Conservation (phyloP, 1,284 basidiomycete genomes). For the Phlebopus sp. region DNA sequence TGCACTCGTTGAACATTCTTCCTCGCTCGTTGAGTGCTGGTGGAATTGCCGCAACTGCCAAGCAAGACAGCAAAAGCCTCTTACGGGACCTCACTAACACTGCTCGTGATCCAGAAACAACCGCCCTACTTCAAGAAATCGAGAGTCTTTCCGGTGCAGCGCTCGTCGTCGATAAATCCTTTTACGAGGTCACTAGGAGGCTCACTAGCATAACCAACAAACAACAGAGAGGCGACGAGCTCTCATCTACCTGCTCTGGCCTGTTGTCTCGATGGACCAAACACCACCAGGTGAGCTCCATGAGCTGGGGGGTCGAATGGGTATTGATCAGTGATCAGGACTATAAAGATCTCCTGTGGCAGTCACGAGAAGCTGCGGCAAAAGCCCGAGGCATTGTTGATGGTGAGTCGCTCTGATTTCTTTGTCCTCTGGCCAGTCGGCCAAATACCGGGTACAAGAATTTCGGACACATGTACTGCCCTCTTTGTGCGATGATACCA, state of each 20-base stretch:
- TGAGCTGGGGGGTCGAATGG: background rate
- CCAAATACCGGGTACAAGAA: constrained; percentile 6
- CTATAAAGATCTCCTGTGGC: constrained; percentile 20
- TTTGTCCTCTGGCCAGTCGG: too few relatives aligned
- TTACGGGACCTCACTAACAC: constrained; percentile 3
- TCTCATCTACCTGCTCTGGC: constrained; percentile 12
- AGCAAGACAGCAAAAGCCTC: background rate
- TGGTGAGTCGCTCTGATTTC: constrained; percentile 1
- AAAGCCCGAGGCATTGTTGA: constrained; percentile 20
- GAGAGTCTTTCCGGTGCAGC: constrained; percentile 14
- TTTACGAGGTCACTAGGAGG: constrained; percentile 11
- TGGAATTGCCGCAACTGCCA: background rate
- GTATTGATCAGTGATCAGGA: constrained; percentile 7
- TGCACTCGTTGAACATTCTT: too few relatives aligned
- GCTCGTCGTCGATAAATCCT: constrained; percentile 18
- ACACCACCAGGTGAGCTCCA: constrained; percentile 11
- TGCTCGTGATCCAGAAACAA: constrained; percentile 8
- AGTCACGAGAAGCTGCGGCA: constrained; percentile 20
- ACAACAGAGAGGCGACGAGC: constrained; percentile 10
- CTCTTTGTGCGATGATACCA: constrained; percentile 10
- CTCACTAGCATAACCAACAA: constrained; percentile 3
- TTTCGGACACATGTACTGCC: constrained; percentile 19
- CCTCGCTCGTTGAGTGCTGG: too few relatives aligned
- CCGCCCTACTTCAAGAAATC: constrained; percentile 16
- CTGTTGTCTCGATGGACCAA: constrained; percentile 17